phyloP scores from a whole-genome alignment of 2,329 filamentous ascomycete species.

The Didymellaceae sp. region DNA sequence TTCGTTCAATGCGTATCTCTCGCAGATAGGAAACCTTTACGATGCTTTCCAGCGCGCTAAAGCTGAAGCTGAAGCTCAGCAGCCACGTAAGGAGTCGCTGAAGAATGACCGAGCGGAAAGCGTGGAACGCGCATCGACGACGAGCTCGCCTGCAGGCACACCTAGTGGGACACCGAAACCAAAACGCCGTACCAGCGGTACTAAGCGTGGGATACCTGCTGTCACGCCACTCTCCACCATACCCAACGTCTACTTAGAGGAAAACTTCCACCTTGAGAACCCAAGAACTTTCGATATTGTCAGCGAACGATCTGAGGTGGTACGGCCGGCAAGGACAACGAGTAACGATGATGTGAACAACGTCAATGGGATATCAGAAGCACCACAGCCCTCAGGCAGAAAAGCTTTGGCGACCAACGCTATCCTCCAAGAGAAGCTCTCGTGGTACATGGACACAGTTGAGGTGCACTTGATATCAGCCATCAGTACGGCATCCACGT shows the following conservation, averaged over 20 bases:
- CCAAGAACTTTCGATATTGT: slow-evolving; percentile 96
- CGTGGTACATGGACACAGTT: slow-evolving; percentile 99
- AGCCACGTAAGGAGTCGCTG: slow-evolving; percentile 54
- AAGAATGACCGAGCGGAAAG: slow-evolving; percentile 59
- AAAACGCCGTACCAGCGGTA: slow-evolving; percentile 59
- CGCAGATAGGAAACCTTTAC: slow-evolving; percentile 84
- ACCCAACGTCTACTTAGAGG: slow-evolving; percentile 90
- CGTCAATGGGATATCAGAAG: slow-evolving; percentile 64
- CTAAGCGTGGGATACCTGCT: slow-evolving; percentile 69
- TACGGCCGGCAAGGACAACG: slow-evolving; percentile 64
- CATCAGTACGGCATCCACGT: slow-evolving; percentile 93
- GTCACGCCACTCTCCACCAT: slow-evolving; percentile 91
- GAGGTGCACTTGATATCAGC: slow-evolving; percentile 96
- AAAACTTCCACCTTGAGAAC: slow-evolving; percentile 93
- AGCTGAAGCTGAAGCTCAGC: slow-evolving; percentile 71
- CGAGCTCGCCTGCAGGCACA: slow-evolving; percentile 46
- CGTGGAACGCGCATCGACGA: slow-evolving; percentile 51
- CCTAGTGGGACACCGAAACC: slow-evolving; percentile 57
- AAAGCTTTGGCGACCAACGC: slow-evolving; percentile 95
- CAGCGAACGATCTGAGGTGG: slow-evolving; percentile 94
- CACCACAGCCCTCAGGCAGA: slow-evolving; percentile 64
- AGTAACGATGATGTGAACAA: slow-evolving; percentile 60
- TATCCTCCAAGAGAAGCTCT: slow-evolving; percentile 95
- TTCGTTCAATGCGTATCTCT: slow-evolving; percentile 83
- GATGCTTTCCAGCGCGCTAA: slow-evolving; percentile 87